Conservation (phyloP, 495 filamentous ascomycete species). For the Talaromyces adpressus region DNA sequence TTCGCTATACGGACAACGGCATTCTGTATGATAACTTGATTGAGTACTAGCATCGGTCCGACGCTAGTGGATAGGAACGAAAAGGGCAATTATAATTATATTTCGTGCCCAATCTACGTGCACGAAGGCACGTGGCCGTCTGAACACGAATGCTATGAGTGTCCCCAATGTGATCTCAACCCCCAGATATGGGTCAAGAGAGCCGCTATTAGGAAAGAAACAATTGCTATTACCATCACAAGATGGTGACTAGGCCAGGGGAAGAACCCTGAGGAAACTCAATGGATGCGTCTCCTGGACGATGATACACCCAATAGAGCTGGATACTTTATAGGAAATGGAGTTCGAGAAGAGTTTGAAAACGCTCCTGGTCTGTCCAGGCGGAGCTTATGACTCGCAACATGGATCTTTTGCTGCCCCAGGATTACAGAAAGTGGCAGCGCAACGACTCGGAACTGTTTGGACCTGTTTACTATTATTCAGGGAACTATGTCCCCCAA, state of each 20-base stretch:
- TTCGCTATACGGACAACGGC: too few relatives aligned
- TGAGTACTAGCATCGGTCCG: too few relatives aligned
- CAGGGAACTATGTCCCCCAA: not conserved
- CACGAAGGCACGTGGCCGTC: not conserved
- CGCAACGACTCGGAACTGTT: not conserved
- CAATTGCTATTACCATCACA: not conserved
- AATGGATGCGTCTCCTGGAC: not conserved
- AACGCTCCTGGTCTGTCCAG: not conserved
- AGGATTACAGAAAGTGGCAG: not conserved
- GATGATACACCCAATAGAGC: not conserved
- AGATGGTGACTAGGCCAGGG: not conserved
- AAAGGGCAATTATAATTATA: not conserved
- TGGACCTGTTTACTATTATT: not conserved
- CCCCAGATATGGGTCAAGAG: not conserved
- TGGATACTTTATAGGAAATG: not conserved
- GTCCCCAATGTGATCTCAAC: not conserved
- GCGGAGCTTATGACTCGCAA: not conserved
- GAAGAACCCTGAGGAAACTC: not conserved
- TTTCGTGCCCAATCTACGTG: not conserved
- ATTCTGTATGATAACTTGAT: too few relatives aligned
- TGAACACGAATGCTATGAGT: not conserved
- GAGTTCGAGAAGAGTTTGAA: not conserved
- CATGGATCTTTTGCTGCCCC: not conserved
- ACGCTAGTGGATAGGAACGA: too few relatives aligned
- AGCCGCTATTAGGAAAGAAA: too few relatives aligned